Conservation (phyloP, 805 yeast genomes). For the Candida ipomoeae region DNA sequence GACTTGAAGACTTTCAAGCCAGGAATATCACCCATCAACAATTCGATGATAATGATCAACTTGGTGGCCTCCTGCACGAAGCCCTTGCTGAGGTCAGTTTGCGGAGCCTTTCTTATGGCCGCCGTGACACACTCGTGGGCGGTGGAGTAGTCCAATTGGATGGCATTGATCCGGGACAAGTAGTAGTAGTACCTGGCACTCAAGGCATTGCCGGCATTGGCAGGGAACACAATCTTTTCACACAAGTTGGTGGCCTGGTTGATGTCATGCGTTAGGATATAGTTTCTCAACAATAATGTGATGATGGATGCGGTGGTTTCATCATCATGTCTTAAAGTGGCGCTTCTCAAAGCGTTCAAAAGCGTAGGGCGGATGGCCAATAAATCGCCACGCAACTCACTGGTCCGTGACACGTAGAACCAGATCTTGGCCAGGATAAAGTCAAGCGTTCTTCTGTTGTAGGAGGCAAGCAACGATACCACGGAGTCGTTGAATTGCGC, state of each 20-base stretch:
- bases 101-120: constrained; percentile 97
- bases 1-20: constrained; percentile 78
- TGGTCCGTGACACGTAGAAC: constrained; percentile 78
- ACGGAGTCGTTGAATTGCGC: constrained; percentile 51
- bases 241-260: constrained; percentile 86
- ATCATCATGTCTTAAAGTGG: constrained; percentile 85
- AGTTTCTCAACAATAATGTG: constrained; percentile 80
- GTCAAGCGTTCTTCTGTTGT: constrained; percentile 81
- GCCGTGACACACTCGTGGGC: constrained; percentile 88
- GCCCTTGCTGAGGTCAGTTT: constrained; percentile 77
- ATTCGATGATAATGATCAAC: constrained; percentile 80
- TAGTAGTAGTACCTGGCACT: constrained; percentile 91
- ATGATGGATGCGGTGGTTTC: constrained; percentile 88
- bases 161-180: constrained; percentile 82
- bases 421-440: constrained; percentile 84
- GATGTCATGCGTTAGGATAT: constrained; percentile 72
- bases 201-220: constrained; percentile 76
- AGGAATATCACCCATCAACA: constrained; percentile 95
- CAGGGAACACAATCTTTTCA: constrained; percentile 85
- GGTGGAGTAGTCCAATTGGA: constrained; percentile 86
- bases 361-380: constrained; percentile 64
- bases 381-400: constrained; percentile 56
- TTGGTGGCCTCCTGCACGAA: constrained; percentile 88
- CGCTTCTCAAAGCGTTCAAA: constrained; percentile 74
- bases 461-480: constrained; percentile 51